These are phyloP conservation scores for Yamadazyma pseudoaaseri DNA, from an alignment of 1,139 yeast species.

Conservation along the genomic window DNA sequence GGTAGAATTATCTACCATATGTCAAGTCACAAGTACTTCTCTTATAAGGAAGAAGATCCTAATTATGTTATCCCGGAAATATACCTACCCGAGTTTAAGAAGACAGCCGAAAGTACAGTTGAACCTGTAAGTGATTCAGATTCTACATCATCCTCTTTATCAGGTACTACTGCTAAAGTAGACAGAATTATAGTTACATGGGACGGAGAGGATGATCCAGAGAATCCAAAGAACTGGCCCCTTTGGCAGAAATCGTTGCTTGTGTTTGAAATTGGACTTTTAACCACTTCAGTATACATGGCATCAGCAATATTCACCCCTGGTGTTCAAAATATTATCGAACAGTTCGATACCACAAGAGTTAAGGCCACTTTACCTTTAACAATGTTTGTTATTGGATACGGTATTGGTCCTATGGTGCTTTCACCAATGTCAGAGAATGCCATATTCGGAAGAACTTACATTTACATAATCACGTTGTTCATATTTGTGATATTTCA, in stretches of 20 bases:
- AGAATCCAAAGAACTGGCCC: conserved; percentile 33
- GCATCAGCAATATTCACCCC: conserved; percentile 31
- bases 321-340: conserved; percentile 33
- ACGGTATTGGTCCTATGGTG: conserved; percentile 56
- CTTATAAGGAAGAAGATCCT: conserved; percentile 29
- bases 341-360: conserved; percentile 38
- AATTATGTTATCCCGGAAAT: conserved; percentile 35
- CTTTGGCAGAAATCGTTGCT: conserved; percentile 18
- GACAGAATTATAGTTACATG: conserved; percentile 6
- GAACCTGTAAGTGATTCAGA: neutral
- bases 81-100: conserved; percentile 16
- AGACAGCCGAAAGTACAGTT: neutral
- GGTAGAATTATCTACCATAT: conserved; percentile 34
- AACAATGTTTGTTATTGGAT: conserved; percentile 45
- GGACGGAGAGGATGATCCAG: conserved; percentile 27
- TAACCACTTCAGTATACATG: conserved; percentile 28
- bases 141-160: neutral
- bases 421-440: conserved; percentile 55
- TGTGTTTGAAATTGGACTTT: conserved; percentile 19
- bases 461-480: conserved; percentile 30
- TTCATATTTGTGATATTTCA: conserved; percentile 33
- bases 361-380: conserved; percentile 46
- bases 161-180: neutral
- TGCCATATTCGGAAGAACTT: conserved; percentile 53
- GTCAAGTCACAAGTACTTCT: conserved; percentile 27